These are phyloP conservation scores for Penicillium sp. DNA, from an alignment of 2,329 filamentous ascomycete species.

Conservation along the genomic window DNA sequence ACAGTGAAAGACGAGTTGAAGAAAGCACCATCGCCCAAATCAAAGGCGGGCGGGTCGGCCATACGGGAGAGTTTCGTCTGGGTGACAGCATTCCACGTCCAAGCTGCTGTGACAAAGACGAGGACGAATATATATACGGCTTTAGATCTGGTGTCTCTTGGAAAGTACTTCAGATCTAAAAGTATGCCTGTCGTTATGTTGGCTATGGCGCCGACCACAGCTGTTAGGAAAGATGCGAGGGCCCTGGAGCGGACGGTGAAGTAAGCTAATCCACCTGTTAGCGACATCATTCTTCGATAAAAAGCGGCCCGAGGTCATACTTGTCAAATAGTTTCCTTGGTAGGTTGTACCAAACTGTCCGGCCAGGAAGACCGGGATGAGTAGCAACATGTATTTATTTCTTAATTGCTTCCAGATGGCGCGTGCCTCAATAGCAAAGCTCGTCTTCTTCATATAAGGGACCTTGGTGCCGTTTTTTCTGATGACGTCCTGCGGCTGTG, in stretches of 20 bases:
- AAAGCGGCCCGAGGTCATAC: neutral
- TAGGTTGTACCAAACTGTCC: constrained; percentile 56
- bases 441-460: constrained; percentile 20
- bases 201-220: constrained; percentile 49
- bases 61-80: constrained; percentile 49
- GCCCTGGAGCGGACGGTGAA: constrained; percentile 53
- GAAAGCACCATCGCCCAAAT: constrained; percentile 23
- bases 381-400: constrained; percentile 48
- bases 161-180: constrained; percentile 43
- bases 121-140: constrained; percentile 46
- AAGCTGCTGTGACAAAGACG: constrained; percentile 44
- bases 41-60: constrained; percentile 47
- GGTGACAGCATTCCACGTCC: constrained; percentile 52
- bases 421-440: constrained; percentile 37
- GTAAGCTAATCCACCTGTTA: constrained; percentile 33
- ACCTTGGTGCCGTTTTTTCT: constrained; percentile 40
- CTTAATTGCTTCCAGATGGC: constrained; percentile 43
- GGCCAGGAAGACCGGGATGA: constrained; percentile 52
- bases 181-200: constrained; percentile 14
- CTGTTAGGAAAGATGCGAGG: constrained; percentile 45
- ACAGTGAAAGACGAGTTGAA: constrained; percentile 45
- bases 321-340: constrained; percentile 54
- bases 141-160: constrained; percentile 46
- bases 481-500: constrained; percentile 49
- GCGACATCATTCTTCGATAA: neutral